Percentiles rank a stretch among this genome's conserved stretches.
Conservation (phyloP, 352 stramenopile genomes). For the Phytophthora hibernalis region DNA sequence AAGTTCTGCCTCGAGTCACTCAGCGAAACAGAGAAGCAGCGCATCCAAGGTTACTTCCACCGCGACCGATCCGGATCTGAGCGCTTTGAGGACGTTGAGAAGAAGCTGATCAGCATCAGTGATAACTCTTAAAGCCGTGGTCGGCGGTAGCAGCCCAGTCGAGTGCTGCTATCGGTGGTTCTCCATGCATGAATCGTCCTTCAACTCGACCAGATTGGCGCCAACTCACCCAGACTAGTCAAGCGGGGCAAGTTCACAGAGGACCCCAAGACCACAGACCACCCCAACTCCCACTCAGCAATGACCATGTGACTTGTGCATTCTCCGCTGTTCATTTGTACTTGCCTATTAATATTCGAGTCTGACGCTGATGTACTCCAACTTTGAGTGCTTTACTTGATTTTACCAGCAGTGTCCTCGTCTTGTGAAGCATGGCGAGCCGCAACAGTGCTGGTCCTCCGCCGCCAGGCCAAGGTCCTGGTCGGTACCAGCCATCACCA, state of each 20-base stretch:
- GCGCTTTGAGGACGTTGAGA: constrained; percentile 85
- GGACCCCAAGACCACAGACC: constrained; percentile 42
- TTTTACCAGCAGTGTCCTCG: constrained; percentile 5
- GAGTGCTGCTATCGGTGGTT: constrained; percentile 31
- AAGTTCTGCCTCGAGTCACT: constrained; percentile 82
- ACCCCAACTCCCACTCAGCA: constrained; percentile 27
- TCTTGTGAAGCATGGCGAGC: constrained; percentile 23
- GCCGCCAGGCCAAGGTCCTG: constrained; percentile 15
- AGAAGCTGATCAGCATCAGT: constrained; percentile 80
- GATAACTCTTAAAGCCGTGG: constrained; percentile 79
- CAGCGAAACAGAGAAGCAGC: constrained; percentile 82
- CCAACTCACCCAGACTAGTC: not conserved
- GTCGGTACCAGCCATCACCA: constrained; percentile 25
- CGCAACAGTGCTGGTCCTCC: constrained; percentile 16
- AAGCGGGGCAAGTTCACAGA: constrained; percentile 14
- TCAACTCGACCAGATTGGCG: not conserved
- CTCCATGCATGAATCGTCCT: not conserved
- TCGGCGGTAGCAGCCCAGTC: constrained; percentile 27
- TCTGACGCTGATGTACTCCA: constrained; percentile 16
- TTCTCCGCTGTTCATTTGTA: constrained; percentile 3
- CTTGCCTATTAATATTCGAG: constrained; percentile 34
- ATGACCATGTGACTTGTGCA: constrained; percentile 39
- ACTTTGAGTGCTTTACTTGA: constrained; percentile 7
- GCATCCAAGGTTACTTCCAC: constrained; percentile 88
- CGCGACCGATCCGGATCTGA: constrained; percentile 71